Evolutionary conservation across 2,329 filamentous ascomycete genomes (phyloP).

Genomic region (Malbranchea cinnamomea): DNA sequence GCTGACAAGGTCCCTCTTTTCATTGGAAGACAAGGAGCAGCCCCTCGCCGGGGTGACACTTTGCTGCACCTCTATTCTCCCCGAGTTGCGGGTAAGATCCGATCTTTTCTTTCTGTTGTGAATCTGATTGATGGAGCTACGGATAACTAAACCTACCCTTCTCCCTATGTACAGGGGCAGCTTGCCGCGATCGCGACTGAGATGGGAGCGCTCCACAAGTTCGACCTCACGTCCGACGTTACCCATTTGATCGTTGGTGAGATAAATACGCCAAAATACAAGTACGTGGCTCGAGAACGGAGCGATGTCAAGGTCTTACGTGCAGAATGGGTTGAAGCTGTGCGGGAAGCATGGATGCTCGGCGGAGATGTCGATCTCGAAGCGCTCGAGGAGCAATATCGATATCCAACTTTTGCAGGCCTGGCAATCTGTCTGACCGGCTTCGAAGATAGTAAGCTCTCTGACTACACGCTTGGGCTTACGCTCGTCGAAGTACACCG

Average conservation of each 20-base stretch:
- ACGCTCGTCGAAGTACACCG: background rate
- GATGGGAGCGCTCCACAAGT: constrained; percentile 76
- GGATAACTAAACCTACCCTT: constrained; percentile 7
- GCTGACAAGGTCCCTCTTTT: background rate
- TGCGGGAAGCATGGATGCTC: constrained; percentile 65
- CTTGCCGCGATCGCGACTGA: constrained; percentile 42
- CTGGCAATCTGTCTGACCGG: constrained; percentile 55
- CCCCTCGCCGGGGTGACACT: constrained; percentile 60
- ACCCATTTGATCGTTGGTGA: constrained; percentile 88
- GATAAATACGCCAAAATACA: constrained; percentile 83
- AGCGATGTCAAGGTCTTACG: constrained; percentile 73
- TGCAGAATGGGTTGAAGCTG: constrained; percentile 69
- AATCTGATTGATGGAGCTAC: constrained; percentile 6
- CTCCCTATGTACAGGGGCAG: constrained; percentile 19
- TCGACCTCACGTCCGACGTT: constrained; percentile 88
- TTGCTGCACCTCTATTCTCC: constrained; percentile 74
- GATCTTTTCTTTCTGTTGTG: constrained; percentile 1
- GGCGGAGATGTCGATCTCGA: constrained; percentile 61
- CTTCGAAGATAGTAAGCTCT: constrained; percentile 47
- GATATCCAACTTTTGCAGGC: constrained; percentile 31
- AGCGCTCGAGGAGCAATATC: constrained; percentile 47
- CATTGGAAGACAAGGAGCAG: constrained; percentile 37
- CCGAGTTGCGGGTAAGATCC: constrained; percentile 56
- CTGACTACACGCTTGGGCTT: too few relatives aligned
- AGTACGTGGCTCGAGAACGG: constrained; percentile 80